Evolutionary conservation across 805 yeast species (phyloP), one percentile per base, ranked within the genome.

Genomic region (Metschnikowia bowlesiae): DNA sequence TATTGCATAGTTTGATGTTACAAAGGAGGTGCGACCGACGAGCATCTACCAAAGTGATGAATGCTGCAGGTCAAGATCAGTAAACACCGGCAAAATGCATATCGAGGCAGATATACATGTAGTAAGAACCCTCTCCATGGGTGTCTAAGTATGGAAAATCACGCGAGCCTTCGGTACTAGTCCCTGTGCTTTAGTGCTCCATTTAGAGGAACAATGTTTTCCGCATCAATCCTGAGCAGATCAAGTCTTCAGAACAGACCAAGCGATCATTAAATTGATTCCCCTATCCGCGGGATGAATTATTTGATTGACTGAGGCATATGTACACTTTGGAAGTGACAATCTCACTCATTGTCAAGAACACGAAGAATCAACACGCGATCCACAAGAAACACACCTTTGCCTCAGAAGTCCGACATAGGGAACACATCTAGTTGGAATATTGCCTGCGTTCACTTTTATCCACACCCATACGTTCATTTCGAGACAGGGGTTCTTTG

Each of bases 381-480:
- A 33, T 33, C 8, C 16, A 4, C 16, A 8, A n/a, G 7, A 13
- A 33, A n/a, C 32, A 13, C 16, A 39, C 13, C 31, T 39, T 26
- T 9, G 31, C n/a, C 41, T 29, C 30, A 1, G 16, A 8, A 26
- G 29, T 18, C 30, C 16, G 13, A 8, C 3, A 11, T 6, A 4
- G 9, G 36, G 18, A 8, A 10, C 36, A 3, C 10, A 22, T 6
- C 10, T 18, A 39, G 22, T 46, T 40, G 32, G 45, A 42, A 33
- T 22, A 42, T 39, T 32, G 49, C 32, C 46, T 33, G 9, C 37
- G 31, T 10, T 35, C 28, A 13, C 31, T 39, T 16, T 41, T 53
- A n/a, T 53, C 53, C n/a, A 54, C 47, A 9, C 59, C 54, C 28
- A 54, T 52, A 11, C 58, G 54, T 34, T 56, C 59, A 48, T 56